Conservation (phyloP, 2,329 filamentous ascomycete species). For the Colletotrichum musae region DNA sequence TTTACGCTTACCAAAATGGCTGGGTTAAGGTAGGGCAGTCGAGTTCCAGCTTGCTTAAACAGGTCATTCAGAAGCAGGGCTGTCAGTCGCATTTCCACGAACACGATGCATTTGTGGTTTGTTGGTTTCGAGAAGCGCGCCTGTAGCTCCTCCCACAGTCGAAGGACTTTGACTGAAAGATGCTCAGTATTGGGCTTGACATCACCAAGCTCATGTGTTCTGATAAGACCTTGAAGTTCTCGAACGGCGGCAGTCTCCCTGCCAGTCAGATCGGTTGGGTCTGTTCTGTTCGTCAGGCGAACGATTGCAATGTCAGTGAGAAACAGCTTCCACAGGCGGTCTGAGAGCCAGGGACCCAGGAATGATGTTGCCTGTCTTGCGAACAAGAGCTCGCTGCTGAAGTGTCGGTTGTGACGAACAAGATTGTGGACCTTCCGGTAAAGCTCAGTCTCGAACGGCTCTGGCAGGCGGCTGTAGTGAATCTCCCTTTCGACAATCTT, state of each 20-base stretch:
- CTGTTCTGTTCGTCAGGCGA: slow-evolving; percentile 71
- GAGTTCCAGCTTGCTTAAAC: slow-evolving; percentile 69
- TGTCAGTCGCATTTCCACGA: slow-evolving; percentile 84
- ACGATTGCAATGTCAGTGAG: slow-evolving; percentile 74
- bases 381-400: slow-evolving; percentile 72
- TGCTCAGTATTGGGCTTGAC: slow-evolving; percentile 50
- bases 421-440: slow-evolving; percentile 68
- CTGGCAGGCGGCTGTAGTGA: slow-evolving; percentile 60
- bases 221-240: slow-evolving; percentile 70
- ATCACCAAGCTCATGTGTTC: slow-evolving; percentile 60
- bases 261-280: slow-evolving; percentile 57
- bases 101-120: slow-evolving; percentile 84
- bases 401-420: slow-evolving; percentile 57
- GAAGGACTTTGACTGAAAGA: slow-evolving; percentile 81
- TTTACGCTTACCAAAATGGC: slow-evolving; percentile 71
- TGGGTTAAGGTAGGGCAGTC: slow-evolving; percentile 70
- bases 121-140: slow-evolving; percentile 72
- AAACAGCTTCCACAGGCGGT: slow-evolving; percentile 82
- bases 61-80: slow-evolving; percentile 81
- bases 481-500: slow-evolving; percentile 68
- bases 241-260: slow-evolving; percentile 69
- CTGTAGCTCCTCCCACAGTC: slow-evolving; percentile 72
- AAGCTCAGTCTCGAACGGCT: slow-evolving; percentile 75
- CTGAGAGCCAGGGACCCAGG: slow-evolving; percentile 87
- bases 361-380: slow-evolving; percentile 73